Percentiles rank a stretch among this genome's conserved stretches.
Evolutionary conservation across 768 basidiomycete species (phyloP).

Genomic region (Mrakia gelida): DNA sequence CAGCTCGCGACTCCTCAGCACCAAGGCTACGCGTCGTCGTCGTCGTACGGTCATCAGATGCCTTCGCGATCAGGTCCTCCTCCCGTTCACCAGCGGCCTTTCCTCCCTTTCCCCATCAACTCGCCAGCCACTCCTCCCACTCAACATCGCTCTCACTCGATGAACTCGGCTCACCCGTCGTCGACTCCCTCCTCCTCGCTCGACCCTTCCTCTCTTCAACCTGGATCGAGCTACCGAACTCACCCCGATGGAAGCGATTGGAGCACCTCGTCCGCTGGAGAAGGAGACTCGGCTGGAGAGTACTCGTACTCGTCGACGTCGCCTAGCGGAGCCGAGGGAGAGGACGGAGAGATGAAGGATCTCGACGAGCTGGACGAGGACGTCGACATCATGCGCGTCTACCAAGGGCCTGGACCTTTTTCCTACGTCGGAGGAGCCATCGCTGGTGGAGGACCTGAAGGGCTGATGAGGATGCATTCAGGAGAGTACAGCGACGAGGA

Average conservation of each 20-base stretch:
- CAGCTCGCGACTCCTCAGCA: conserved; percentile 12
- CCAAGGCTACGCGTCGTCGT: conserved; percentile 4
- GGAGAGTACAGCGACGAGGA: neutral
- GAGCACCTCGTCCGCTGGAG: conserved; percentile 7
- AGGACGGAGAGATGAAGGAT: conserved; percentile 8
- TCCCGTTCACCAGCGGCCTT: conserved; percentile 8
- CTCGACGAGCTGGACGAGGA: conserved; percentile 11
- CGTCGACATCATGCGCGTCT: conserved; percentile 8
- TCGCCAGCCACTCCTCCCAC: neutral
- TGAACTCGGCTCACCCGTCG: neutral
- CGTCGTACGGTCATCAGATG: neutral
- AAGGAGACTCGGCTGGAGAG: conserved; percentile 10
- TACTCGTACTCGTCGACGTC: conserved; percentile 9
- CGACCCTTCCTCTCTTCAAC: conserved; percentile 8
- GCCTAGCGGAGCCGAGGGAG: neutral
- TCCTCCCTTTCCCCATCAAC: conserved; percentile 14
- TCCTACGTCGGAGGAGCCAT: conserved; percentile 15
- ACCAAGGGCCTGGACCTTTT: neutral
- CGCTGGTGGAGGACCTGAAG: neutral
- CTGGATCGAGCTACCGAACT: conserved; percentile 5
- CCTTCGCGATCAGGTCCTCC: neutral
- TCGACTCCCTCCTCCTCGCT: neutral
- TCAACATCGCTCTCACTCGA: neutral
- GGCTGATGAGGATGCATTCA: neutral
- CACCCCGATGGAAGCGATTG: conserved; percentile 16